Percentiles rank a stretch among this genome's conserved stretches.
Evolutionary conservation across 805 yeast genomes (phyloP).

Genomic region (Wickerhamiella nectarea): DNA sequence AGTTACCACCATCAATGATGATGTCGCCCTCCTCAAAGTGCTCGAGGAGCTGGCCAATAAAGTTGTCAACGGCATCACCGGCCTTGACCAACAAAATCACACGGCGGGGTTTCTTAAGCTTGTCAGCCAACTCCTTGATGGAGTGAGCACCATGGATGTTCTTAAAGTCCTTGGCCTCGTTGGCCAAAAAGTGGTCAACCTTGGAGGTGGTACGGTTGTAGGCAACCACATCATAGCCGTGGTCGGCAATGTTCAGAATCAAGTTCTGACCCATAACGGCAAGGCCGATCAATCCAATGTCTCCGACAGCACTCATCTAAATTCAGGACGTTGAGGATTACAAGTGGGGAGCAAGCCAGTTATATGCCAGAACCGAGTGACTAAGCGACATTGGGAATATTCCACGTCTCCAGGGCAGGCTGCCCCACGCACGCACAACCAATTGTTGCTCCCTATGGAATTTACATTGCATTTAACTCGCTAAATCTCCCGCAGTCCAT

Average conservation of each 20-base stretch:
- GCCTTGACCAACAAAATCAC: constrained; percentile 90
- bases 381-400: not conserved
- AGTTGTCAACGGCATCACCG: constrained; percentile 85
- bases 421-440: not conserved
- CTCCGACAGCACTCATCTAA: constrained; percentile 36
- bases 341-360: not conserved
- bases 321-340: not conserved
- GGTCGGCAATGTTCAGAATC: constrained; percentile 95
- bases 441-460: too few relatives aligned
- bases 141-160: constrained; percentile 93
- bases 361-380: not conserved
- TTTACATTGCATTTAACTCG: too few relatives aligned
- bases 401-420: not conserved
- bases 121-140: constrained; percentile 69
- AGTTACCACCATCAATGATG: constrained; percentile 99
- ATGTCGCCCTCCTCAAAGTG: constrained; percentile 91
- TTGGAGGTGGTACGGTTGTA: constrained; percentile 95
- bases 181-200: constrained; percentile 84
- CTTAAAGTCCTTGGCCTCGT: constrained; percentile 85
- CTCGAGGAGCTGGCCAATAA: constrained; percentile 79
- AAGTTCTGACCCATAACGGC: constrained; percentile 98
- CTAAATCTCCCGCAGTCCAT: too few relatives aligned
- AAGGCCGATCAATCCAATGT: constrained; percentile 96
- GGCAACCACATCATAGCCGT: constrained; percentile 95
- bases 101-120: constrained; percentile 95